Evolutionary conservation across 1,284 basidiomycete genomes (phyloP).

Genomic region (Heterobasidion annosum): DNA sequence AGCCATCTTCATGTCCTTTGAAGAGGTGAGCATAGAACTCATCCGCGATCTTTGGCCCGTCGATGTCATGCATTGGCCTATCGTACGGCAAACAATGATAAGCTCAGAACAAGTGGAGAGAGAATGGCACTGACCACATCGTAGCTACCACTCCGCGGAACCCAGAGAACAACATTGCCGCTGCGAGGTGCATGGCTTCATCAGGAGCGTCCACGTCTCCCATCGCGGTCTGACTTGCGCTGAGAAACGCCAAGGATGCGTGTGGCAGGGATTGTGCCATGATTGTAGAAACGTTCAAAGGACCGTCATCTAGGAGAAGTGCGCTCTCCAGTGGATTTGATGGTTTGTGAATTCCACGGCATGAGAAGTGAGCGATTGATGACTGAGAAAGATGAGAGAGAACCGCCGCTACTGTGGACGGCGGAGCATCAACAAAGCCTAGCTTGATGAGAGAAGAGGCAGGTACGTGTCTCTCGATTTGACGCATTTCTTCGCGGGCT

Average conservation of each 20-base stretch:
- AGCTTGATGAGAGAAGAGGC: slow-evolving; percentile 6
- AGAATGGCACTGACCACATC: slow-evolving; percentile 13
- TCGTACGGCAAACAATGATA: not conserved
- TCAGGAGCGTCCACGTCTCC: not conserved
- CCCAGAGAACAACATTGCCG: slow-evolving; percentile 16
- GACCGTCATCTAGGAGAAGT: not conserved
- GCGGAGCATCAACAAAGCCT: slow-evolving; percentile 1
- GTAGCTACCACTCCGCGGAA: slow-evolving; percentile 15
- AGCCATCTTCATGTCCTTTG: not conserved
- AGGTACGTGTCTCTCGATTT: not conserved
- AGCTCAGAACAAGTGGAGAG: slow-evolving; percentile 3
- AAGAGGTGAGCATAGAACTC: slow-evolving; percentile 3
- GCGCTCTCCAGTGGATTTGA: slow-evolving; percentile 1
- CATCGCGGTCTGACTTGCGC: slow-evolving; percentile 3
- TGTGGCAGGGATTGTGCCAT: not conserved
- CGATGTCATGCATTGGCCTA: slow-evolving; percentile 8
- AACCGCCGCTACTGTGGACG: not conserved
- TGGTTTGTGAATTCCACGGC: not conserved
- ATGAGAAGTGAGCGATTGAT: not conserved
- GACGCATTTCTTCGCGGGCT: not conserved
- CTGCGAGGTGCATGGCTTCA: slow-evolving; percentile 13
- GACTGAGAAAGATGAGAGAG: not conserved
- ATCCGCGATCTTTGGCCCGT: slow-evolving; percentile 10
- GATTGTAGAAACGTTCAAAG: not conserved
- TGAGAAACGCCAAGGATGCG: slow-evolving; percentile 1